Conservation (phyloP, 345 rosid species). For the Eucalyptus decipiens region DNA sequence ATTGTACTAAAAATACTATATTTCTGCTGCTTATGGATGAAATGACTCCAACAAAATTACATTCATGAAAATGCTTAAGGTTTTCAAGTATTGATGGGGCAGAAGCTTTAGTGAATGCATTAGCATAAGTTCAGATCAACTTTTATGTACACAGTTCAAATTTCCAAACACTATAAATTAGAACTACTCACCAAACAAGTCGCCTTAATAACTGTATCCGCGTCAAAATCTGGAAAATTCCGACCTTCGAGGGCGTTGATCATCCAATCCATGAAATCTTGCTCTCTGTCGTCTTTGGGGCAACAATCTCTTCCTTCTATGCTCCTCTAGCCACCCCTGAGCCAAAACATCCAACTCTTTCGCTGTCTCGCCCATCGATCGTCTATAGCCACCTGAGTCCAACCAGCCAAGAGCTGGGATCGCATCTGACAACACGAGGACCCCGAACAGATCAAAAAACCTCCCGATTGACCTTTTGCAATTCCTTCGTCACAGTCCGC, state of each 20-base stretch:
- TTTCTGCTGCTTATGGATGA: neutral
- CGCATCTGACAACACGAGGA: constrained; percentile 17
- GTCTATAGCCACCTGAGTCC: constrained; percentile 12
- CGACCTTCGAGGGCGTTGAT: constrained; percentile 2
- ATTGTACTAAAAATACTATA: neutral
- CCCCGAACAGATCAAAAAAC: constrained; percentile 6
- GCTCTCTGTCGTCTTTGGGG: neutral
- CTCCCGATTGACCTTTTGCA: neutral
- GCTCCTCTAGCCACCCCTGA: constrained; percentile 27
- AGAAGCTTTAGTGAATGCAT: neutral
- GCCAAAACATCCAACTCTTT: constrained; percentile 17
- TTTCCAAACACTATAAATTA: neutral
- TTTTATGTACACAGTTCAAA: neutral
- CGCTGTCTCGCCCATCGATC: constrained; percentile 20
- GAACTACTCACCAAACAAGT: constrained; percentile 13
- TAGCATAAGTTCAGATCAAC: neutral
- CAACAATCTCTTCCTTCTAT: constrained; percentile 7
- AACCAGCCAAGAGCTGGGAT: constrained; percentile 29
- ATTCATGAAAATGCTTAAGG: neutral
- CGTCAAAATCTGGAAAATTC: neutral
- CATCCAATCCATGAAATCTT: constrained; percentile 33
- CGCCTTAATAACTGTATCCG: constrained; percentile 12
- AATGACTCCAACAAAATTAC: neutral
- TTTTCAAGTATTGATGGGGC: neutral
- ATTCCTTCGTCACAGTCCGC: neutral